phyloP scores from a whole-genome alignment of 1,139 yeast species.

The Yamadazyma taylorii region DNA sequence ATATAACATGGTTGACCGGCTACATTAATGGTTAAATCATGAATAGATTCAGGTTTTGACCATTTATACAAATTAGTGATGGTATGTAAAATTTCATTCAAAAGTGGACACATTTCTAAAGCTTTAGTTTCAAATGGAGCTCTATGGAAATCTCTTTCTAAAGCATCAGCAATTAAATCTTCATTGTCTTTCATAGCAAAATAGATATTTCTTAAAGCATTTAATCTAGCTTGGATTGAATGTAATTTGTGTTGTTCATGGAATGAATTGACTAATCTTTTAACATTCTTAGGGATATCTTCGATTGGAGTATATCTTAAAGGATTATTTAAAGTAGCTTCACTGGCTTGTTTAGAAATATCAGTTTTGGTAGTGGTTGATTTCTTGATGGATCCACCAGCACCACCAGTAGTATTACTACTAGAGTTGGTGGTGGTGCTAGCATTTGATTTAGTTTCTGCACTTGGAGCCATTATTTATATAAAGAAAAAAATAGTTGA shows the following conservation, averaged over 20 bases:
- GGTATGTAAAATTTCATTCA: slow-evolving; percentile 59
- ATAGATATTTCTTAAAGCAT: slow-evolving; percentile 68
- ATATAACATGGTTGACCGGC: slow-evolving; percentile 49
- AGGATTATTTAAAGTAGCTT: slow-evolving; percentile 5
- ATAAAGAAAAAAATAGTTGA: background rate
- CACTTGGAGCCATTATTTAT: slow-evolving; percentile 2
- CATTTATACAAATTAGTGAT: slow-evolving; percentile 63
- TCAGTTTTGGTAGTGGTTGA: background rate
- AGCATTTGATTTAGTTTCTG: slow-evolving; percentile 1
- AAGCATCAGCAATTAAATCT: slow-evolving; percentile 55
- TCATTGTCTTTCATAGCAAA: slow-evolving; percentile 63
- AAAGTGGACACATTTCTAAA: slow-evolving; percentile 53
- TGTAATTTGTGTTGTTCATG: slow-evolving; percentile 49
- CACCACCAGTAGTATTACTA: background rate
- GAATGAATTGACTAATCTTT: slow-evolving; percentile 43
- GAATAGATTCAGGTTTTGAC: slow-evolving; percentile 54
- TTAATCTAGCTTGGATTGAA: slow-evolving; percentile 56
- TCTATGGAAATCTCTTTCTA: slow-evolving; percentile 67
- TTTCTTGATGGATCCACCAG: background rate
- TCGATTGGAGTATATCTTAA: slow-evolving; percentile 46
- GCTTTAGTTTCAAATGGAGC: slow-evolving; percentile 58
- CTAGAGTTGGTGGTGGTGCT: background rate
- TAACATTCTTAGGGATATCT: slow-evolving; percentile 51
- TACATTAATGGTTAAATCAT: slow-evolving; percentile 47
- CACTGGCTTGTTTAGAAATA: background rate